A percentile compares a stretch with the other conserved stretches of the same genome.
These are phyloP conservation scores for Aphanomyces astaci DNA, from an alignment of 352 stramenopile genomes.

Conservation along the genomic window DNA sequence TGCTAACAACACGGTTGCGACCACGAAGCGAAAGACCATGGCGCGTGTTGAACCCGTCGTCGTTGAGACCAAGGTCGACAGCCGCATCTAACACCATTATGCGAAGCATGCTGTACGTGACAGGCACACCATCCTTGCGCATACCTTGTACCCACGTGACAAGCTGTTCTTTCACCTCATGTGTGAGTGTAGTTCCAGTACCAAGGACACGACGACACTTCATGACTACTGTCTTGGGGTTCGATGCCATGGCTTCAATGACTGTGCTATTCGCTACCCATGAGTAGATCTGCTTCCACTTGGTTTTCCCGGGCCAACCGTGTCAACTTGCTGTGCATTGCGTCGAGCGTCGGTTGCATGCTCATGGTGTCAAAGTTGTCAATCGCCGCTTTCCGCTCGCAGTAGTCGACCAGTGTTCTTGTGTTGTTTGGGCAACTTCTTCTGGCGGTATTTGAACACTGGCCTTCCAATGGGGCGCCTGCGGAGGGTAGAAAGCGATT, in stretches of 20 bases:
- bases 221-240: background rate
- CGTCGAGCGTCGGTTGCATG: background rate
- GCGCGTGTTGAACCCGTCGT: conserved; percentile 15
- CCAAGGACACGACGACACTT: background rate
- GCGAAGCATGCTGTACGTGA: conserved; percentile 26
- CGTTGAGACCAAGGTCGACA: background rate
- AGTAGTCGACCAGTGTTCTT: background rate
- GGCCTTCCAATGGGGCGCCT: background rate
- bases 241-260: background rate
- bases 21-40: conserved; percentile 16
- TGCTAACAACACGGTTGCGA: conserved; percentile 20
- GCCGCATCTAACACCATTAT: conserved; percentile 22
- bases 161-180: conserved; percentile 23
- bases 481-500: background rate
- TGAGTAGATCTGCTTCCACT: background rate
- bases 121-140: conserved; percentile 24
- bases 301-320: background rate
- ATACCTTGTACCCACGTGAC: conserved; percentile 24
- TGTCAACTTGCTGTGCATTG: background rate
- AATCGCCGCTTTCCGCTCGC: background rate
- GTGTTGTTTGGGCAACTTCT: background rate
- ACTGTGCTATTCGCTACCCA: background rate
- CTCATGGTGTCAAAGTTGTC: background rate
- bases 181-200: conserved; percentile 18
- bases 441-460: background rate